These are phyloP conservation scores for Zoysia japonica DNA, from an alignment of 176 grass and related monocot species.

Conservation along the genomic window DNA sequence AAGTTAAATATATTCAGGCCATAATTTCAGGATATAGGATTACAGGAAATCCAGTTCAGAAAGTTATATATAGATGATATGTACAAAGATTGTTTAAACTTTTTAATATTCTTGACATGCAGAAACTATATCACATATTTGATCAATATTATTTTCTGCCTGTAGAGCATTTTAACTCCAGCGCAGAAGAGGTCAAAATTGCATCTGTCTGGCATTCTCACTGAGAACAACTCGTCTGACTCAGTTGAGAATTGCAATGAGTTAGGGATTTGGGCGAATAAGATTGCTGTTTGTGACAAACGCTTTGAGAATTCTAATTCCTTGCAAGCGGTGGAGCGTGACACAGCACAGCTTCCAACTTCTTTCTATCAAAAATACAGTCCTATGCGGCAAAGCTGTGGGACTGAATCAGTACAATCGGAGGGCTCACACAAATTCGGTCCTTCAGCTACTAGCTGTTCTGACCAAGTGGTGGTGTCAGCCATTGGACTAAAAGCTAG, in stretches of 20 bases:
- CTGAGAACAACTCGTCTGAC: conserved; percentile 45
- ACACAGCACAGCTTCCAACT: conserved; percentile 40
- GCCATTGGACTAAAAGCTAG: conserved; percentile 50
- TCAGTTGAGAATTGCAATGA: conserved; percentile 31
- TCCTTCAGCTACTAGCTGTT: conserved; percentile 49
- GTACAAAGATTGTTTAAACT: background rate
- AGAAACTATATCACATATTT: conserved; percentile 7
- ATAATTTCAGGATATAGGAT: conserved; percentile 15
- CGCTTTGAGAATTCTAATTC: conserved; percentile 39
- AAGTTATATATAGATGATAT: background rate
- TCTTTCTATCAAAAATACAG: conserved; percentile 62
- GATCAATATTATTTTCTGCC: conserved; percentile 26
- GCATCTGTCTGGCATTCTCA: conserved; percentile 47
- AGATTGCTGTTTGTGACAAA: conserved; percentile 39
- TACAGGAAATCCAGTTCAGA: conserved; percentile 15
- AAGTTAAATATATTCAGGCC: background rate
- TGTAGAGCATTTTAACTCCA: conserved; percentile 35
- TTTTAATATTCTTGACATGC: background rate
- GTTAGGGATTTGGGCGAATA: conserved; percentile 44
- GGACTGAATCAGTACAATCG: conserved; percentile 49
- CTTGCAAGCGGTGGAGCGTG: background rate
- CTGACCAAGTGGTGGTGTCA: conserved; percentile 65
- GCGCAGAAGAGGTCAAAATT: conserved; percentile 54
- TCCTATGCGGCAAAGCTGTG: conserved; percentile 45
- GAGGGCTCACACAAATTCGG: conserved; percentile 52